phyloP scores from a whole-genome alignment of 345 rosid species.

The Lagerstroemia speciosa region DNA sequence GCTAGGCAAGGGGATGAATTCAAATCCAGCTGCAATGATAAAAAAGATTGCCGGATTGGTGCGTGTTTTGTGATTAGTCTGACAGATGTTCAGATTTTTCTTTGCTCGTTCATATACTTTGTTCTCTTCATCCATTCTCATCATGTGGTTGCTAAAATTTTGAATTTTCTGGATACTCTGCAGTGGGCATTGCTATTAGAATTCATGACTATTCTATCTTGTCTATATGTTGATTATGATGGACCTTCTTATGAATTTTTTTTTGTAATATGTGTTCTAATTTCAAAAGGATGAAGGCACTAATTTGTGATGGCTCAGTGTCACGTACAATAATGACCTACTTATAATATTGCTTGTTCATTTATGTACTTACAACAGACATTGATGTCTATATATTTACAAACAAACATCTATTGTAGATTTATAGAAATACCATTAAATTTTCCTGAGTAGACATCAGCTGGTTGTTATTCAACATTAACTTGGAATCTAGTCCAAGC shows the following conservation, averaged over 20 bases:
- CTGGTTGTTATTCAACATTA: background rate
- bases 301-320: background rate
- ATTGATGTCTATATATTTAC: background rate
- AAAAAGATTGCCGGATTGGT: slow-evolving; percentile 97
- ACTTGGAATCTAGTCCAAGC: background rate
- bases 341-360: background rate
- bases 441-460: background rate
- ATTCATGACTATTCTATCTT: too few relatives aligned
- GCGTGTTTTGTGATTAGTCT: slow-evolving; percentile 15
- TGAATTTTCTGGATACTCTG: background rate
- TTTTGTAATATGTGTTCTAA: background rate
- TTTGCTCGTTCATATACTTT: background rate
- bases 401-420: background rate
- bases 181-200: too few relatives aligned
- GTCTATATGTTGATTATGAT: background rate
- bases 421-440: background rate
- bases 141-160: background rate
- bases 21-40: slow-evolving; percentile 80
- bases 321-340: background rate
- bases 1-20: slow-evolving; percentile 72
- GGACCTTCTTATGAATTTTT: background rate
- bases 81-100: background rate
- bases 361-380: background rate
- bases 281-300: background rate
- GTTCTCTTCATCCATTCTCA: background rate